Percentiles rank a stretch among this genome's conserved stretches.
phyloP scores from a whole-genome alignment of 1,284 basidiomycete species.

The Austroboletus novae-zelandiae region DNA sequence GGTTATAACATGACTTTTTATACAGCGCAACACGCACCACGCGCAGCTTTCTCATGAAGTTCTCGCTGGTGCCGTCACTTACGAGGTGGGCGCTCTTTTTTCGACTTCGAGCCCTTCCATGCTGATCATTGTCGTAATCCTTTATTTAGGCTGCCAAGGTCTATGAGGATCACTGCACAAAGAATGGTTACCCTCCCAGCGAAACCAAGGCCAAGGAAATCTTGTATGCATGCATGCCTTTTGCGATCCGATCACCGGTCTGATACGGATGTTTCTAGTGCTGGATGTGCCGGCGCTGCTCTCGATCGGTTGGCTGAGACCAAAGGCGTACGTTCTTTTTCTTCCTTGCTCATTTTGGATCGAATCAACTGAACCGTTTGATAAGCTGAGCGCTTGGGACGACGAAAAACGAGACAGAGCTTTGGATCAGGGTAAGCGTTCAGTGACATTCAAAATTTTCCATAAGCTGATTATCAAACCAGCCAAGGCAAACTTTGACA shows the following conservation, averaged over 20 bases:
- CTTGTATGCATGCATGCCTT: background rate
- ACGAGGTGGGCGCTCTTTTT: constrained; percentile 18
- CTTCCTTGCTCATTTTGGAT: background rate
- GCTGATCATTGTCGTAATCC: no score
- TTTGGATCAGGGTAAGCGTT: no score
- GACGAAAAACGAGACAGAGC: no score
- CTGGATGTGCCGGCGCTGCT: constrained; percentile 13
- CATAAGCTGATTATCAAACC: no score
- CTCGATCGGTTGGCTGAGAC: constrained; percentile 12
- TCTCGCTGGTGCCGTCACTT: constrained; percentile 15
- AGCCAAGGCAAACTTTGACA: no score
- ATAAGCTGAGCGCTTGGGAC: constrained; percentile 12
- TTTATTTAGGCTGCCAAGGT: constrained; percentile 10
- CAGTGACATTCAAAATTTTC: no score
- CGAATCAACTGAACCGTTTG: background rate
- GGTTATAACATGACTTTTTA: no score
- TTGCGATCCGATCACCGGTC: background rate
- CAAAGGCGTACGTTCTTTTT: constrained; percentile 21
- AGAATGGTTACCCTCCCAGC: constrained; percentile 10
- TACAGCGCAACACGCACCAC: background rate
- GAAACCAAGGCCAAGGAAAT: constrained; percentile 20
- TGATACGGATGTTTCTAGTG: constrained; percentile 8
- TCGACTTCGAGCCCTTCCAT: no score
- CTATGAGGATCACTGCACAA: constrained; percentile 11
- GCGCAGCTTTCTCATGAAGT: constrained; percentile 13